Conservation (phyloP, 768 basidiomycete genomes). For the Leccinellum luteum region DNA sequence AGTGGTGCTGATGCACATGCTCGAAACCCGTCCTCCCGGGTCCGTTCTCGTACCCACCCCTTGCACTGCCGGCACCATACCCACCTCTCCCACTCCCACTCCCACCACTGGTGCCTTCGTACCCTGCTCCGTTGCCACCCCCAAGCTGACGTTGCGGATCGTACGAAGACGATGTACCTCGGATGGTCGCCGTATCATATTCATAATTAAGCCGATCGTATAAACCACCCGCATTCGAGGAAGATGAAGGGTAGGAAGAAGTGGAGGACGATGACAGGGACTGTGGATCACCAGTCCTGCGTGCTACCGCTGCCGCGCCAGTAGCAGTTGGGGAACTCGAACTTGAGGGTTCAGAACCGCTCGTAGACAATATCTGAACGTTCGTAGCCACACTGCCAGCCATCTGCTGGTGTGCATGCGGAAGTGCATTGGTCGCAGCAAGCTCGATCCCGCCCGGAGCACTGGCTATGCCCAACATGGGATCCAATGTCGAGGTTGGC, state of each 20-base stretch:
- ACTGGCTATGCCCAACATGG: conserved; percentile 33
- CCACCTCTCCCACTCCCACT: conserved; percentile 15
- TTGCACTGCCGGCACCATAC: conserved; percentile 18
- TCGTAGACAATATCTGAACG: conserved; percentile 21
- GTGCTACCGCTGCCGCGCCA: not conserved
- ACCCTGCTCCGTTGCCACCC: conserved; percentile 6
- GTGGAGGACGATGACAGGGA: conserved; percentile 10
- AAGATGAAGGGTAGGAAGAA: conserved; percentile 18
- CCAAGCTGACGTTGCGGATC: conserved; percentile 21
- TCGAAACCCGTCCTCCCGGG: conserved; percentile 20
- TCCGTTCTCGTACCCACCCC: conserved; percentile 23
- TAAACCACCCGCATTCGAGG: conserved; percentile 15
- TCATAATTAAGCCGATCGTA: conserved; percentile 24
- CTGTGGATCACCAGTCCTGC: conserved; percentile 16
- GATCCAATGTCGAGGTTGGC: conserved; percentile 31
- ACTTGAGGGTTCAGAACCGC: conserved; percentile 12
- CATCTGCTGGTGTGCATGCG: conserved; percentile 16
- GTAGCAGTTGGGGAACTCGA: conserved; percentile 6
- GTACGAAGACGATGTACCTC: conserved; percentile 15
- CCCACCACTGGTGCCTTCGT: conserved; percentile 15
- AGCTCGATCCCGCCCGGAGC: conserved; percentile 34
- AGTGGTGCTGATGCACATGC: conserved; percentile 26
- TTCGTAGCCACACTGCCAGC: conserved; percentile 2
- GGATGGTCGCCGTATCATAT: conserved; percentile 16
- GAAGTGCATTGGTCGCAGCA: conserved; percentile 9